phyloP scores from a whole-genome alignment of 2,329 filamentous ascomycete genomes.

The Pseudogymnoascus destructans region DNA sequence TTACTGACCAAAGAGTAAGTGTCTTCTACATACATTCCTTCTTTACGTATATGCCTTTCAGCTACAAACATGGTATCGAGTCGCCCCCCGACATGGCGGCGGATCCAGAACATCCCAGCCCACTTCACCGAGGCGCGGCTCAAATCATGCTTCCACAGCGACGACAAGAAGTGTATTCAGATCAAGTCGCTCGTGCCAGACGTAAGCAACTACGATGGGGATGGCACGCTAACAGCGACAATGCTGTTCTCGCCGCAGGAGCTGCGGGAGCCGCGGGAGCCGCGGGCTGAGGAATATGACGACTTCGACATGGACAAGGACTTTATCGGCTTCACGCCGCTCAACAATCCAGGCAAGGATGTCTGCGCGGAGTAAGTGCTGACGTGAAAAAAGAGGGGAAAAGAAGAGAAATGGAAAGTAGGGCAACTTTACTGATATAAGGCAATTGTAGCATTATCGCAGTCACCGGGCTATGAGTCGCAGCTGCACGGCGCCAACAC shows the following conservation, averaged over 20 bases:
- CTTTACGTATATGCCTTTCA: neutral
- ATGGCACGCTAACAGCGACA: neutral
- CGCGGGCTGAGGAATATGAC: neutral
- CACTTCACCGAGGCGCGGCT: neutral
- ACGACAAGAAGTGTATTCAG: neutral
- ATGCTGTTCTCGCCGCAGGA: neutral
- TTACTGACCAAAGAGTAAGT: neutral
- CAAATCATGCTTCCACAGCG: neutral
- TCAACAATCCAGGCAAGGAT: neutral
- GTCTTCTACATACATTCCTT: neutral
- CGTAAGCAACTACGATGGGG: neutral
- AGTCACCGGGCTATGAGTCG: constrained; percentile 9
- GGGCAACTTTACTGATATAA: neutral
- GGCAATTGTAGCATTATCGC: constrained; percentile 8
- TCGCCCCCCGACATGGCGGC: neutral
- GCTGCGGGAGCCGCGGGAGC: neutral
- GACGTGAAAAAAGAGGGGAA: neutral
- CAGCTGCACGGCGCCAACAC: neutral
- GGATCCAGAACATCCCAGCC: neutral
- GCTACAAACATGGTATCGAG: neutral
- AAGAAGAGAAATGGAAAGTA: neutral
- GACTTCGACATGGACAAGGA: neutral
- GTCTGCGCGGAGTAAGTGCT: neutral
- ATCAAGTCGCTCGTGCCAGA: neutral
- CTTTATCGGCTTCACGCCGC: neutral